Evolutionary conservation across 768 basidiomycete genomes (phyloP), one percentile per base, ranked within the genome.

Genomic region (Arthromyces matolae): DNA sequence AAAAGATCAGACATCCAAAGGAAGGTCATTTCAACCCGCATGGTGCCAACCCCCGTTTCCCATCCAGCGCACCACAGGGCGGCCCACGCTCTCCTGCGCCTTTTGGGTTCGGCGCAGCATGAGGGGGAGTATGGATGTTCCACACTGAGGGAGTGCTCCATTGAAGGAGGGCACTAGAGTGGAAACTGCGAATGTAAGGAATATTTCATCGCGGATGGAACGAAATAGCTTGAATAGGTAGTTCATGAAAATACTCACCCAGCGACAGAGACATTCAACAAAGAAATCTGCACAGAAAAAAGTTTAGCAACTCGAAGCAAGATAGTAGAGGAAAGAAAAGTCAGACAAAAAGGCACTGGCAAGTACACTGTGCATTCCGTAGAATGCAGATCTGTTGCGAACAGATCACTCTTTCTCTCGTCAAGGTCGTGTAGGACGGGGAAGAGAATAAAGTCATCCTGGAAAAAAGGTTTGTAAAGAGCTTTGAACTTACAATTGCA

Each of bases 261-360:
- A 12, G 34, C n/a, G 29, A 14, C 29, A 31, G 14, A 31, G 29
- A 14, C 14, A 14, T 8, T 31, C 29, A 8, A 31, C 8, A 31
- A 31, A 31, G 29, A 31, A 31, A 14, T 31, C 8, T 31, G 9
- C 18, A 10, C n/a, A n/a, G n/a, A n/a, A n/a, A n/a, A n/a, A n/a
- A n/a, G n/a, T n/a, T n/a, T n/a, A 33, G 32, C 6, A 45, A 58
- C 34, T 61, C 22, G 49, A 45, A 47, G 32, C 36, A 23, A n/a
- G 45, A 35, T 46, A 1, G 54, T 36, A 61, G 46, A 10, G 13
- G 13, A 4, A 48, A 8, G 8, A 50, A 49, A 53, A 53, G 60
- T 88, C 86, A 88, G 86, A 83, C 79, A 64, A 83, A 86, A 81
- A 76, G 84, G 84, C 83, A 84, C 86, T 87, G 86, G 85, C 86